A percentile compares a stretch with the other conserved stretches of the same genome.
These are phyloP conservation scores for Solanum ahanhuiri DNA, from an alignment of 257 asterid species.

Conservation along the genomic window DNA sequence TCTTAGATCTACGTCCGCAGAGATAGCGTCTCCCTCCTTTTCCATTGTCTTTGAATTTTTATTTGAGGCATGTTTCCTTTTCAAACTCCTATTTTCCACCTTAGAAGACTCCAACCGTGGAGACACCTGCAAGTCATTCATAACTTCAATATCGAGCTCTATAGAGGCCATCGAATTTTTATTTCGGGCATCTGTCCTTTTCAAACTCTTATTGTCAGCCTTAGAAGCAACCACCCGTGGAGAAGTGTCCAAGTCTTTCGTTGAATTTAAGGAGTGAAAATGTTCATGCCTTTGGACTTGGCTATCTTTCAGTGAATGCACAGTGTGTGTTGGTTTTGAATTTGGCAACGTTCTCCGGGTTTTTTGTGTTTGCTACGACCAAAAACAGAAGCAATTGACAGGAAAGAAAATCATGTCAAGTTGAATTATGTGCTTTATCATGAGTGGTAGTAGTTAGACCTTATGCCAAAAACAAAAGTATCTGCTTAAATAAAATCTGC, in stretches of 20 bases:
- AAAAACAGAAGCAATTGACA: background rate
- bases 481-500: background rate
- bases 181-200: slow-evolving; percentile 1
- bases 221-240: background rate
- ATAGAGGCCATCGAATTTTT: background rate
- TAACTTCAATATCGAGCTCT: slow-evolving; percentile 4
- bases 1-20: slow-evolving; percentile 43
- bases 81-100: slow-evolving; percentile 15
- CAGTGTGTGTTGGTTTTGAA: background rate
- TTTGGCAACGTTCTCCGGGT: slow-evolving; percentile 1
- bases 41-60: slow-evolving; percentile 42
- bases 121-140: background rate
- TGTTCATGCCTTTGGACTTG: background rate
- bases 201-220: background rate
- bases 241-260: background rate
- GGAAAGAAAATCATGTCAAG: background rate
- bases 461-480: background rate
- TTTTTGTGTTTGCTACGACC: slow-evolving; percentile 20
- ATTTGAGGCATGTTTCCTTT: slow-evolving; percentile 13
- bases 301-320: background rate
- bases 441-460: background rate
- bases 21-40: slow-evolving; percentile 20
- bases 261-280: background rate
- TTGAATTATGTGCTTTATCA: background rate
- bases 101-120: slow-evolving; percentile 1